Conservation (phyloP, 176 grass and related monocot species). For the Poa pratensis region DNA sequence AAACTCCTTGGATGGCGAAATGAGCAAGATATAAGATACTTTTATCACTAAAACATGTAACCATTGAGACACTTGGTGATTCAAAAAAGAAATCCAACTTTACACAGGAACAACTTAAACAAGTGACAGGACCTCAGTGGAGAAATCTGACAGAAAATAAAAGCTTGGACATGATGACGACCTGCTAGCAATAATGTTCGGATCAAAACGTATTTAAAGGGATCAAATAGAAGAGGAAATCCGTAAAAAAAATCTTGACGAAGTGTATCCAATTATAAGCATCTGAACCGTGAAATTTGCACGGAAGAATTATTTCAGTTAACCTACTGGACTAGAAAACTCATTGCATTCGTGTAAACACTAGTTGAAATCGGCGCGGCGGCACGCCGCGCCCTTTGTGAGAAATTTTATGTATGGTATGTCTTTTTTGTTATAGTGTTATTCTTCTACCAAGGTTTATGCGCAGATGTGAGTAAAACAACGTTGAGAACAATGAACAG, state of each 20-base stretch:
- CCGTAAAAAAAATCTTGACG: neutral
- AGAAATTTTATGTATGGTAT: too few species aligned
- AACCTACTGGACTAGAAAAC: neutral
- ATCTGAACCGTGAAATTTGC: neutral
- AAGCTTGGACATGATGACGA: neutral
- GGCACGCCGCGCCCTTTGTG: too few species aligned
- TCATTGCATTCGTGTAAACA: neutral
- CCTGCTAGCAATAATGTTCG: neutral
- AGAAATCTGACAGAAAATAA: neutral
- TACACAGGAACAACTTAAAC: neutral
- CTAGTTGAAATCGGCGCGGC: too few species aligned
- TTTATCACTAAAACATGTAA: too few species aligned
- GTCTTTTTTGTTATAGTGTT: too few species aligned
- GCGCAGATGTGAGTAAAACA: too few species aligned
- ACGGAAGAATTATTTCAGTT: neutral
- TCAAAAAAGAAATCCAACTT: neutral
- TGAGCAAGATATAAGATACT: too few species aligned
- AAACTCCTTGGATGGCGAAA: neutral
- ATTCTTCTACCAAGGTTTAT: too few species aligned
- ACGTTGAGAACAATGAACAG: too few species aligned
- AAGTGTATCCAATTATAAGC: neutral
- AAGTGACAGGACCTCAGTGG: neutral
- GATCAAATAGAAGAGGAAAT: neutral
- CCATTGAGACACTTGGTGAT: too few species aligned
- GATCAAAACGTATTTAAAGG: neutral